Evolutionary conservation across 495 filamentous ascomycete genomes (phyloP), one percentile per base, ranked within the genome.

Genomic region (Penicillium argentinense): DNA sequence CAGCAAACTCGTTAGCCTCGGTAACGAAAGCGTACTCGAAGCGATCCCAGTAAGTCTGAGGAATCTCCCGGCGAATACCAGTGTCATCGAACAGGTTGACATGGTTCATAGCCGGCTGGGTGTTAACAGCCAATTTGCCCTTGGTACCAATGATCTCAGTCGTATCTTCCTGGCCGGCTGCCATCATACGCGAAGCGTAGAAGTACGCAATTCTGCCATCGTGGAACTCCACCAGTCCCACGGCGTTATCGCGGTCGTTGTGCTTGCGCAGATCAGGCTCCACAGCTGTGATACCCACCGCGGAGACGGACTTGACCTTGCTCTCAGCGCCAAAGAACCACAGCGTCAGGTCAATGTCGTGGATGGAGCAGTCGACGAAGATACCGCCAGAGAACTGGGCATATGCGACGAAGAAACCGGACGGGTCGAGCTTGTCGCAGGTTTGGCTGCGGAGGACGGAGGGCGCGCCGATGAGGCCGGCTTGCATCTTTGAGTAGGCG

Each of bases 11-110:
- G 43, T 79, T 78, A 13, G 77, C 75, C 64, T 85, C 82, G 1
- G 63, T 76, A 22, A 84, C 78, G 66, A 85, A 86, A 3, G 82
- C 82, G 45, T 74, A 54, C 63, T 81, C 75, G 50, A 85, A 86
- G 9, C 82, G 68, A 38, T 79, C 80, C 50, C 78, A 84, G 51
- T 83, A 86, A 36, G 73, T 61, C 55, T 66, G 63, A 4, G 80
- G 78, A 13, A 84, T 74, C 68, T 84, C 80, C 18, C 77, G 56
- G 9, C 74, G 55, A 12, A 85, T 56, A 1, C 82, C 80, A 0
- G 42, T 46, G 1, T 59, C 40, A 48, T 81, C 73, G 47, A 66
- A 73, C 26, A 78, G 56, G 45, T 80, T 69, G 11, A 84, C 77
- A 25, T 82, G 68, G 36, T 78, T 76, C 19, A 57, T 36, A 37